Evolutionary conservation across 441 rosid genomes (phyloP), one percentile per base, ranked within the genome.

Genomic region (Flueggea neowawraea): DNA sequence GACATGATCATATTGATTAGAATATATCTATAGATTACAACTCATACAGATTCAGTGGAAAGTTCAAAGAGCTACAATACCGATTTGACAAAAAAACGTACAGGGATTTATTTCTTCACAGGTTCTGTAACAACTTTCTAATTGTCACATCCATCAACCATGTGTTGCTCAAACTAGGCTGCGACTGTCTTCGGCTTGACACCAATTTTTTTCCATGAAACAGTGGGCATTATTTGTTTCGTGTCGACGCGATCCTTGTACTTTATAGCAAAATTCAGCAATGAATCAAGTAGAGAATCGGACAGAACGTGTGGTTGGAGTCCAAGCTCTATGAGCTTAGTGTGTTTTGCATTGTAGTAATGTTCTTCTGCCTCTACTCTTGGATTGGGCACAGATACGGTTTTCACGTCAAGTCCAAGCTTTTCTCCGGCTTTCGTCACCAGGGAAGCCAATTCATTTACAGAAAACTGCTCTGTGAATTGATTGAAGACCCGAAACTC

Each of bases 281-380:
- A 72, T 6, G 98, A 94, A 73, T 94, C 97, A 4, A 90, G 85
- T 57, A 94, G 95, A 51, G 97, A 90, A 60, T 90, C 95, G 1
- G 91, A 88, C 16, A 94, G 91, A 68, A 88, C 82, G 69, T 87
- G 98, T 17, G 95, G 98, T 69, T 83, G 65, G 49, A 94, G 95
- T 61, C 98, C 98, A 69, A 94, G 73, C 62, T 94, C 98, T 60
- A 94, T 77, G 28, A 94, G 91, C 79, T 94, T 89, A 9, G 96
- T 90, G 67, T 89, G 97, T 80, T 85, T 94, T 55, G 98, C 97
- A 57, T 90, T 94, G 89, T 94, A 90, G 77, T 94, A 94, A 75
- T 94, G 98, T 61, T 94, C 97, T 74, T 94, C 98, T 9, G 98
- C 95, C 74, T 90, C 97, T 14, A 90, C 98, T 76, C 98, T 79